Evolutionary conservation across 2,329 filamentous ascomycete genomes (phyloP), one percentile per base, ranked within the genome.

Genomic region (Dactylellina cionopaga): DNA sequence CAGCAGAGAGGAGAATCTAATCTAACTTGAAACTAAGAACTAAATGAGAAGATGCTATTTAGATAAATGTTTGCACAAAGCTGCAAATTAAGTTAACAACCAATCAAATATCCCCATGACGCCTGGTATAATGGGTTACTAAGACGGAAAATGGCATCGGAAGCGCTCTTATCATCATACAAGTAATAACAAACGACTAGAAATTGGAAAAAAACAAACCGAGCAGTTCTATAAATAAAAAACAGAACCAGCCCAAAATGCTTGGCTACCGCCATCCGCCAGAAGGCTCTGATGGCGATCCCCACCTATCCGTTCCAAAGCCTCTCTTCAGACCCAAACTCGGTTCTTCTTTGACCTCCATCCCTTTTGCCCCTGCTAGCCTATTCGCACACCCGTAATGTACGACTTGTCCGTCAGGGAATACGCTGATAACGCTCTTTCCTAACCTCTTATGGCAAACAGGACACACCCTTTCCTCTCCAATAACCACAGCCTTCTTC

Each of bases 381-480:
- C 62, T 54, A 56, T 24, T 58, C 76, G 91, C 83, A 81, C 91
- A 95, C 24, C 90, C 91, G 78, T 94, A 91, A 83, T 95, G 91
- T 73, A 95, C 89, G 13, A 92, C 90, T 24, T 69, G 56, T 29
- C 72, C 74, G 49, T 72, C 91, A 5, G 93, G 92, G 81, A 95
- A 85, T 10, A 97, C 93, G 39, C 93, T 89, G 70, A 98, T 90
- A 15, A 96, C 95, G 80, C 91, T 96, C 1, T 92, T 90, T 0
- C 93, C 94, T 75, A 99, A 86, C 75, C 95, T 85, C 84, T 97
- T 98, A 80, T 96, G 90, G 79, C 95, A 99, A 13, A 96, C 91
- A 10, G 90, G 89, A 79, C 95, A 99, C 60, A 96, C 89, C 55
- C 92, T 85, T 78, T 98, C 94, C 77, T 99, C 94, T 7, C 86